These are phyloP conservation scores for Phlebiopsis flavidoalba DNA, from an alignment of 768 basidiomycete species.

Conservation along the genomic window DNA sequence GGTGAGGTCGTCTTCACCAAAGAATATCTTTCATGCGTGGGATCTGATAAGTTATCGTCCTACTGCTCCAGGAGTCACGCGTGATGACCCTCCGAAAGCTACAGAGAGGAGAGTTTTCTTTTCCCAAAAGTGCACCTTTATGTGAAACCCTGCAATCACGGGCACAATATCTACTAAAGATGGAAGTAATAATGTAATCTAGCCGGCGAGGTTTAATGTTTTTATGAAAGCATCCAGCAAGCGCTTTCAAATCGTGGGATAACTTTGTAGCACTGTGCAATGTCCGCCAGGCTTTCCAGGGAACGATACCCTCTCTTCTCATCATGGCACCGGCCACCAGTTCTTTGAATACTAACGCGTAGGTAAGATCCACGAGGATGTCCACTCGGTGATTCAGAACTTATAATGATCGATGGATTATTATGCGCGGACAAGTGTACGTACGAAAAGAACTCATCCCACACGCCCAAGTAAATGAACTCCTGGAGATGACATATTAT, in stretches of 20 bases:
- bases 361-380: too few relatives aligned
- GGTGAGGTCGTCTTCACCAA: slow-evolving; percentile 23
- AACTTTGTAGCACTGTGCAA: slow-evolving; percentile 28
- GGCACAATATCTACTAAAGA: slow-evolving; percentile 39
- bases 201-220: background rate
- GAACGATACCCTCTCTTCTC: slow-evolving; percentile 32
- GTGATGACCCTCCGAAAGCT: slow-evolving; percentile 35
- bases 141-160: slow-evolving; percentile 40
- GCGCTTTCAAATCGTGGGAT: too few relatives aligned
- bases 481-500: slow-evolving; percentile 41
- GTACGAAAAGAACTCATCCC: slow-evolving; percentile 30
- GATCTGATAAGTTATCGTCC: background rate
- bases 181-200: slow-evolving; percentile 12
- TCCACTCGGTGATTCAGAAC: too few relatives aligned
- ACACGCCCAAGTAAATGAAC: slow-evolving; percentile 44
- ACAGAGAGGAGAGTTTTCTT: slow-evolving; percentile 33
- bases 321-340: slow-evolving; percentile 34
- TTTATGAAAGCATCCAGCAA: background rate
- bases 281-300: slow-evolving; percentile 26
- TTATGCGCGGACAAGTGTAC: slow-evolving; percentile 36
- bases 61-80: slow-evolving; percentile 34
- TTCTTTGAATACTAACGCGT: slow-evolving; percentile 36
- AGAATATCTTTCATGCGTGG: background rate
- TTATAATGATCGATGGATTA: too few relatives aligned
- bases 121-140: slow-evolving; percentile 35